Percentiles rank a stretch among this genome's conserved stretches.
phyloP scores from a whole-genome alignment of 495 filamentous ascomycete species.

The Neurospora sp. region DNA sequence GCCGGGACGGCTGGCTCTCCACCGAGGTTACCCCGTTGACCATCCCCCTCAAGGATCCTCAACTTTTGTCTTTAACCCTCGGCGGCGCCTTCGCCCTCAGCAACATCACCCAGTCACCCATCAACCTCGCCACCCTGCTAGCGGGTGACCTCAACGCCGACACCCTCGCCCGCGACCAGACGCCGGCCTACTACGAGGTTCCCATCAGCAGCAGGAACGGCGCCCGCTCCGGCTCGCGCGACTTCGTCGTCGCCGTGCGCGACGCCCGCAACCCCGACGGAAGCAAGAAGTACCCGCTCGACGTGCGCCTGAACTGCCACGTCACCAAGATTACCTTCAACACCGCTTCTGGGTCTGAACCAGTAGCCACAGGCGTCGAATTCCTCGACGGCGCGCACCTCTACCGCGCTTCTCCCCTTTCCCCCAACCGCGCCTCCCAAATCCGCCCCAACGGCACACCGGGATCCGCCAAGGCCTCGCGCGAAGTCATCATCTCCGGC shows the following conservation, averaged over 20 bases:
- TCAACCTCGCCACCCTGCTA: slow-evolving; percentile 36
- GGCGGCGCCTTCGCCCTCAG: slow-evolving; percentile 44
- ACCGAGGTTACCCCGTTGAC: slow-evolving; percentile 38
- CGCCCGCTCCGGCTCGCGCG: slow-evolving; percentile 41
- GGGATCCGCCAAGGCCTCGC: slow-evolving; percentile 37
- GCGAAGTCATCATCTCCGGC: slow-evolving; percentile 55
- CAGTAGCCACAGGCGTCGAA: slow-evolving; percentile 51
- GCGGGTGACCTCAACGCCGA: slow-evolving; percentile 44
- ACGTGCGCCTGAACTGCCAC: slow-evolving; percentile 49
- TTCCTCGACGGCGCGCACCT: slow-evolving; percentile 50
- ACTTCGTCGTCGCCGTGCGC: slow-evolving; percentile 43
- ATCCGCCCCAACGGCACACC: slow-evolving; percentile 21
- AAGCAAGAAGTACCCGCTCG: slow-evolving; percentile 45
- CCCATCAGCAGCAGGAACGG: slow-evolving; percentile 37
- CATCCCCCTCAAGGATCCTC: slow-evolving; percentile 40
- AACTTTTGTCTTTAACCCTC: slow-evolving; percentile 39
- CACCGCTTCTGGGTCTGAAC: slow-evolving; percentile 18
- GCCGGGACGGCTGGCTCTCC: slow-evolving; percentile 48
- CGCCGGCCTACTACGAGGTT: slow-evolving; percentile 39
- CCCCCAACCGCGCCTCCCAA: slow-evolving; percentile 1
- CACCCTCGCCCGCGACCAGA: slow-evolving; percentile 14
- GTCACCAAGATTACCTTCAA: slow-evolving; percentile 53
- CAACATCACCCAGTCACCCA: slow-evolving; percentile 23
- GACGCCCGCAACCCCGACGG: slow-evolving; percentile 42
- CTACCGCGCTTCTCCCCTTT: slow-evolving; percentile 47